Base-by-base conservation (phyloP, 257 asterid genomes). In the Solanum infundibuliforme region DNA sequence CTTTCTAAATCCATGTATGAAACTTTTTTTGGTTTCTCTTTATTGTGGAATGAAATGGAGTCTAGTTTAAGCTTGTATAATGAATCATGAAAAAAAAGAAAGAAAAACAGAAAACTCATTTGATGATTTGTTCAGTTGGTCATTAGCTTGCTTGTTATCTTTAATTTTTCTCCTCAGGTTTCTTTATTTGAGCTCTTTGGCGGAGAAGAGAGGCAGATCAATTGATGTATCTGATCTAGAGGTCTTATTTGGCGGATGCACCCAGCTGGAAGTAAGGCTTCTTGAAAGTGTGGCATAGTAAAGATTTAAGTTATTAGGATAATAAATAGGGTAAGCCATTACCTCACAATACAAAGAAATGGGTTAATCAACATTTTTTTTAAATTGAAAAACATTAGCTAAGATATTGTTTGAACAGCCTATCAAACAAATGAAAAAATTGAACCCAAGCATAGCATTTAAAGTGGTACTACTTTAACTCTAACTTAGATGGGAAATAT, bases 251-350 rank as follows among this genome's bases (percentile, higher is more conserved):
- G 90, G 87, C 85, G 98, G 99, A 92, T 97, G 99, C 94, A 86
- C 93, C 86, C 96, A 92, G 77, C 92, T 95, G 96, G 99, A 97
- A 97, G 99, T 95, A 97, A 95, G 98, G 89, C 87, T 90, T 88
- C 90, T 81, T 81, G 85, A 81, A 81, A 81, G 39, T 81, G 68
- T 81, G 29, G 68, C 85, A 81, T 46, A 46, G 1, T 29, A 81
- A 46, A 46, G 10, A 81, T 81, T 14, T 81, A 81, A 18, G 62
- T 46, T 46, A 18, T 18, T 81, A 29, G 85, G 85, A 81, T 41
- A 29, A 29, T 46, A 14, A 46, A 29, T 43, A 5, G 68, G 85
- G 69, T 75, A 38, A 75, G 46, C 29, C 11, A 21, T 74, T 35
- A 35, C 48, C 7, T 74, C 46, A 8, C 27, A 20, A 73, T 18